A percentile compares a stretch with the other conserved stretches of the same genome.
phyloP scores from a whole-genome alignment of 2,329 filamentous ascomycete genomes.

The Teratosphaeria nubilosa region DNA sequence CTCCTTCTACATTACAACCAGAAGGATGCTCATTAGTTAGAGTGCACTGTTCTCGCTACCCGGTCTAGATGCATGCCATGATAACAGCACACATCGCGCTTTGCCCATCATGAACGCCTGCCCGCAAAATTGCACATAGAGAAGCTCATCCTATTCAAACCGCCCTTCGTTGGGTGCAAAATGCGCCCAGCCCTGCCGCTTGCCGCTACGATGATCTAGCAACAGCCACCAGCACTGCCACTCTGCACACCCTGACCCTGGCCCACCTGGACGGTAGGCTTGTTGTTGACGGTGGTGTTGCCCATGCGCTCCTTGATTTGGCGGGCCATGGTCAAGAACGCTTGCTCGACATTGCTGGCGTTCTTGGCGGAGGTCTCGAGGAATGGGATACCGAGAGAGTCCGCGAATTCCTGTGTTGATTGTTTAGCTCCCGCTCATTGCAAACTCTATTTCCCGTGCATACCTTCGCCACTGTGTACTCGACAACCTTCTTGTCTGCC shows the following conservation, averaged over 20 bases:
- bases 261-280: constrained; percentile 92
- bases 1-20: neutral
- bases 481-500: constrained; percentile 99
- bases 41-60: neutral
- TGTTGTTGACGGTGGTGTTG: constrained; percentile 93
- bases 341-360: constrained; percentile 98
- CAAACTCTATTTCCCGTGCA: constrained; percentile 17
- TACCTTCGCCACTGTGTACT: constrained; percentile 99
- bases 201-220: constrained; percentile 46
- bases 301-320: constrained; percentile 99
- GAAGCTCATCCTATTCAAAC: neutral
- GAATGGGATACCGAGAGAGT: constrained; percentile 97
- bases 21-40: neutral
- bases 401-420: constrained; percentile 74
- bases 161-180: neutral
- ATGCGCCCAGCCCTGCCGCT: neutral
- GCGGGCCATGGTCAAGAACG: constrained; percentile 98
- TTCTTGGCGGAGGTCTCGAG: constrained; percentile 99
- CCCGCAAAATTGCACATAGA: neutral
- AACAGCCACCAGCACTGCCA: constrained; percentile 77
- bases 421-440: constrained; percentile 9
- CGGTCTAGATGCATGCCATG: neutral
- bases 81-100: neutral
- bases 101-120: neutral
- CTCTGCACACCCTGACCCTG: constrained; percentile 89